Evolutionary conservation across 305 asterid genomes (phyloP), one percentile per base, ranked within the genome.

Genomic region (Nicotiana rustica): DNA sequence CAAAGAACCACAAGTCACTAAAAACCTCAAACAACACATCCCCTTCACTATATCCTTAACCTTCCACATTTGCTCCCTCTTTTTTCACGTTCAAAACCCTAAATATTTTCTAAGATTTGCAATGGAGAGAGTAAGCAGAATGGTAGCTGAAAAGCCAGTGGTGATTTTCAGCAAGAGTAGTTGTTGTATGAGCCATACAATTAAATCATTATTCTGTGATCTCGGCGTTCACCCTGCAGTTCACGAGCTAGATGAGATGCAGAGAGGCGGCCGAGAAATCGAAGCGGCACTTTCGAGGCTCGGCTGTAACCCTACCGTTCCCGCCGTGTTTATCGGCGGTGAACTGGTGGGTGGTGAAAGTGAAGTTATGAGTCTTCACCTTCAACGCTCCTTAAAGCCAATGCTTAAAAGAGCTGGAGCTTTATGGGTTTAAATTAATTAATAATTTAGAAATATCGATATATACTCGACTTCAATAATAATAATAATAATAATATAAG

Each of bases 331-430:
- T 86, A 91, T 95, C 3, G 95, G 95, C 0, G 98, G 98, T 1
- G 84, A 92, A 33, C 85, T 93, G 5, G 93, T 95, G 6, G 98
- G 98, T 29, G 98, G 98, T 70, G 90, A 93, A 9, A 89, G 89
- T 57, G 98, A 95, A 85, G 82, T 95, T 79, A 92, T 91, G 94
- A 89, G 91, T 81, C 98, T 93, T 84, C 98, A 95, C 29, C 94
- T 95, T 47, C 82, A 90, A 7, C 77, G 98, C 59, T 81, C 90
- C 33, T 69, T 95, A 8, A 89, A 83, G 88, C 93, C 94, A 80
- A 91, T 89, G 97, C 98, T 95, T 70, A 88, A 87, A 66, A 84
- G 88, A 75, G 98, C 97, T 9, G 98, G 98, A 38, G 98, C 97
- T 35, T 44, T 93, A 3, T 95, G 97, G 98, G 88, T 95, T 49